These are phyloP conservation scores for Talaromyces sp. DNA, from an alignment of 2,329 filamentous ascomycete species.

Conservation along the genomic window DNA sequence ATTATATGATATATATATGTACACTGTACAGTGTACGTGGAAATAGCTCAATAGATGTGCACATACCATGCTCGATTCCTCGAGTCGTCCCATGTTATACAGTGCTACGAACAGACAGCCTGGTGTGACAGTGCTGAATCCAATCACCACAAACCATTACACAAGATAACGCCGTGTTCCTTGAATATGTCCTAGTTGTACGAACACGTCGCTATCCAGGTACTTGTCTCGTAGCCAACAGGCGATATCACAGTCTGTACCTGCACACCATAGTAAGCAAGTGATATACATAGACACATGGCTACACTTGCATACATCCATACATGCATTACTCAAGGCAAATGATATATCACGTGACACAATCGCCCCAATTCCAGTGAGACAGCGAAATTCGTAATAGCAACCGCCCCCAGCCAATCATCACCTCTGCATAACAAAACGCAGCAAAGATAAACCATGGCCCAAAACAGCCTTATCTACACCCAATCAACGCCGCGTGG, in stretches of 20 bases:
- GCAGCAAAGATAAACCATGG: not conserved
- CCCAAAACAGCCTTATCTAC: conserved; percentile 15
- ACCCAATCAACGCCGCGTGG: conserved; percentile 12
- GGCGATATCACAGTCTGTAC: not conserved
- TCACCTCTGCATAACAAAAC: not conserved
- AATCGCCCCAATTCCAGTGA: not conserved
- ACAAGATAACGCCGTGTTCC: not conserved
- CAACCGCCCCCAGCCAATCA: conserved; percentile 1
- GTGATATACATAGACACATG: not conserved
- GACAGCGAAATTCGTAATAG: conserved; percentile 2
- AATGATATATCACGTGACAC: not conserved
- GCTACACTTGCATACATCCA: not conserved
- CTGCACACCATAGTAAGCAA: not conserved
- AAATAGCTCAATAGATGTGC: not conserved
- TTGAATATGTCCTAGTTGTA: not conserved
- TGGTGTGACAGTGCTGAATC: conserved; percentile 1
- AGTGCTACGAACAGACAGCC: not conserved
- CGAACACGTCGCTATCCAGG: not conserved
- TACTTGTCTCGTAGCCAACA: not conserved
- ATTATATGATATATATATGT: not conserved
- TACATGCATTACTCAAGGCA: too few species aligned
- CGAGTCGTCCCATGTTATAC: not conserved
- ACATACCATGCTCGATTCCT: not conserved
- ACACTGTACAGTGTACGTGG: not conserved
- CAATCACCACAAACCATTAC: not conserved